Conservation (phyloP, 2,329 filamentous ascomycete species). For the Aspergillus sp. region DNA sequence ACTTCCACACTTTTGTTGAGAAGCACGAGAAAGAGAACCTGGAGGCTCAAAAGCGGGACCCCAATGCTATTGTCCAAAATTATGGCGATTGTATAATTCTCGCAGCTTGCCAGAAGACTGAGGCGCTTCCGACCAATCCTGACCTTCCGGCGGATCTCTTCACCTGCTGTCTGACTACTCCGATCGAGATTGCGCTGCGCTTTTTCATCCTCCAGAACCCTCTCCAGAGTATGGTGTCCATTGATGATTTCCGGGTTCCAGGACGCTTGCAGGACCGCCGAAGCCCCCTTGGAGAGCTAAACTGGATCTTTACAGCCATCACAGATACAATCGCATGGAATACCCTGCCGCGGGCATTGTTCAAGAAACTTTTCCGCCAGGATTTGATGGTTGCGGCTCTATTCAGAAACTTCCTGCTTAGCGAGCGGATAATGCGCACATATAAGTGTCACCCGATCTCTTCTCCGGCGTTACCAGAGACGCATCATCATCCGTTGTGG, state of each 20-base stretch:
- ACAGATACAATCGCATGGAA: conserved; percentile 99
- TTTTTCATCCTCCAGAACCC: conserved; percentile 97
- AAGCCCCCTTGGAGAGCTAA: conserved; percentile 91
- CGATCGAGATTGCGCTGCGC: conserved; percentile 94
- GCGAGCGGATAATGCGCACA: conserved; percentile 91
- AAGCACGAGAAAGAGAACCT: conserved; percentile 90
- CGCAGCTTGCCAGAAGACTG: conserved; percentile 84
- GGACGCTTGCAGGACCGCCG: conserved; percentile 88
- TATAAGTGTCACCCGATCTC: conserved; percentile 96
- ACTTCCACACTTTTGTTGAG: conserved; percentile 90
- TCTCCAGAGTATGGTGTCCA: conserved; percentile 62
- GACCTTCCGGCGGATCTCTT: conserved; percentile 91
- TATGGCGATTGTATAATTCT: conserved; percentile 90
- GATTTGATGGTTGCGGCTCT: conserved; percentile 98
- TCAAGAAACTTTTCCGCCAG: conserved; percentile 95
- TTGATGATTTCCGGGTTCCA: conserved; percentile 83
- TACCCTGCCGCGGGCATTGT: conserved; percentile 80
- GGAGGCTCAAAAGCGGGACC: conserved; percentile 72
- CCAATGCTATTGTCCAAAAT: conserved; percentile 59
- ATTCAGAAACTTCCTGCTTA: conserved; percentile 92
- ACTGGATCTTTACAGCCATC: conserved; percentile 99
- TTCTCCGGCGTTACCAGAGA: conserved; percentile 87
- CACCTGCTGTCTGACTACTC: conserved; percentile 91
- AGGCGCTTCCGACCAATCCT: conserved; percentile 92
- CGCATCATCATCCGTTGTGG: conserved; percentile 92